phyloP scores from a whole-genome alignment of 257 asterid genomes.

The Phtheirospermum japonicum region DNA sequence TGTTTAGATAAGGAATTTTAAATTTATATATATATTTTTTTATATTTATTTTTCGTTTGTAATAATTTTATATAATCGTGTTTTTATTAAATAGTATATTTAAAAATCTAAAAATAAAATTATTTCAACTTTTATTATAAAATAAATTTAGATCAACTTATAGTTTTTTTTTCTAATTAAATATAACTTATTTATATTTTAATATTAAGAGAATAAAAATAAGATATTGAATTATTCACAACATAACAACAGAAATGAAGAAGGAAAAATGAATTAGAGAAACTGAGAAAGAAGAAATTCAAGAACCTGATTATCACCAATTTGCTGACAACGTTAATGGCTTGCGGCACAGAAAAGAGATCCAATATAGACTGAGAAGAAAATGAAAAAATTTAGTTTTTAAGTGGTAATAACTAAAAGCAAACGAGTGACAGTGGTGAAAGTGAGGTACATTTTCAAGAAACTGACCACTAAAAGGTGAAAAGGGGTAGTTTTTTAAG shows the following conservation, averaged over 20 bases:
- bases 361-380: slow-evolving; percentile 15
- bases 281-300: neutral
- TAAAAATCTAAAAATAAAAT: too few relatives aligned
- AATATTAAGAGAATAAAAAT: too few relatives aligned
- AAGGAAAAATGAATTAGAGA: slow-evolving; percentile 1
- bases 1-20: too few relatives aligned
- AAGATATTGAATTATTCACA: neutral
- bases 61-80: too few relatives aligned
- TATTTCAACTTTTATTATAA: too few relatives aligned
- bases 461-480: neutral
- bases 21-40: too few relatives aligned
- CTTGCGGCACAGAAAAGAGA: slow-evolving; percentile 22
- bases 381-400: neutral
- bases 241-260: too few relatives aligned
- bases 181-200: too few relatives aligned
- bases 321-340: slow-evolving; percentile 13
- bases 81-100: too few relatives aligned
- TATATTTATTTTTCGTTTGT: too few relatives aligned
- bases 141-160: too few relatives aligned
- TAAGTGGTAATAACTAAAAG: slow-evolving; percentile 23
- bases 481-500: neutral
- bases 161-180: too few relatives aligned
- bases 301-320: slow-evolving; percentile 31
- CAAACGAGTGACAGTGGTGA: slow-evolving; percentile 26
- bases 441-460: slow-evolving; percentile 20